Conservation (phyloP, 2,329 filamentous ascomycete species). For the Fusarium solani-melongenae region DNA sequence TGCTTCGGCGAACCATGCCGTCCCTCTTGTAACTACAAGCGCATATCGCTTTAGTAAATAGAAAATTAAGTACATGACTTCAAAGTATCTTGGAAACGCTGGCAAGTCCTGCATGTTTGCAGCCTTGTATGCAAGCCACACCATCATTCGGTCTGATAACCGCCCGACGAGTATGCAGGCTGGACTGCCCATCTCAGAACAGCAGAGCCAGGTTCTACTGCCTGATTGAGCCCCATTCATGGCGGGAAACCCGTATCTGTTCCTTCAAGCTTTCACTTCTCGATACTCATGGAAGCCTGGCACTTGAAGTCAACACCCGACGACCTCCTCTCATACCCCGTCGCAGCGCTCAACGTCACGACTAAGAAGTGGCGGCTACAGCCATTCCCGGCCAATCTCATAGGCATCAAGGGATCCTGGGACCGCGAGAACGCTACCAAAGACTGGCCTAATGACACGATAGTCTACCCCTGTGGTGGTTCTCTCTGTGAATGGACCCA, state of each 20-base stretch:
- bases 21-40: background rate
- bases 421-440: background rate
- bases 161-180: background rate
- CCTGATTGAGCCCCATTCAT: background rate
- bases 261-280: background rate
- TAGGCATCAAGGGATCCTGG: background rate
- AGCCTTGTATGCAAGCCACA: background rate
- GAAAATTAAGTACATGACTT: background rate
- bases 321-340: background rate
- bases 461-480: background rate
- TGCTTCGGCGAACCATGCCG: background rate
- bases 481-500: background rate
- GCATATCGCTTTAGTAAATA: background rate
- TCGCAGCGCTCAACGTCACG: constrained; percentile 2
- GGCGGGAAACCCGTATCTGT: background rate
- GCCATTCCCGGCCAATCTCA: background rate
- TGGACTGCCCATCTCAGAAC: background rate
- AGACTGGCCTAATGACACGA: background rate
- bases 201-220: background rate
- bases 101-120: background rate
- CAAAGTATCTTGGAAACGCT: background rate
- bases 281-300: background rate
- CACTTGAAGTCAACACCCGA: background rate
- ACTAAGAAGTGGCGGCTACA: background rate
- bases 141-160: background rate